Evolutionary conservation across 306 rosid species (phyloP).

Genomic region (Inga oerstediana): DNA sequence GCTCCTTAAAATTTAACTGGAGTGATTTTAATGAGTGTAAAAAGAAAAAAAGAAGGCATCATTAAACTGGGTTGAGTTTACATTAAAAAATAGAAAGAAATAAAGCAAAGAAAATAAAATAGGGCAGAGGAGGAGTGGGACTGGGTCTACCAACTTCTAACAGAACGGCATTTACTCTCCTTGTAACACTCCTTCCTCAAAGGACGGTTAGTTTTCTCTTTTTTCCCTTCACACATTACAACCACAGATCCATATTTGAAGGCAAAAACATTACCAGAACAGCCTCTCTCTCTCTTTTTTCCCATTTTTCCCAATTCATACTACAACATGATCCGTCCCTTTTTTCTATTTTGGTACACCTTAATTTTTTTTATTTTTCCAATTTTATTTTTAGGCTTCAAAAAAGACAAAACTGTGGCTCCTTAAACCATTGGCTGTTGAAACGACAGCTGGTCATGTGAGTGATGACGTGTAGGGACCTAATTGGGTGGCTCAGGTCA

Average conservation of each 20-base stretch:
- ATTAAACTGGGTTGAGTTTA: neutral
- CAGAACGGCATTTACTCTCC: conserved; percentile 58
- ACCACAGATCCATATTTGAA: conserved; percentile 68
- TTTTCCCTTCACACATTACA: conserved; percentile 41
- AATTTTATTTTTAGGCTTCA: neutral
- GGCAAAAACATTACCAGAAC: conserved; percentile 21
- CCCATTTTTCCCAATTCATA: neutral
- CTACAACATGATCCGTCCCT: neutral
- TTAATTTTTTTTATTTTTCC: neutral
- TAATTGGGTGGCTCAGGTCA: conserved; percentile 24
- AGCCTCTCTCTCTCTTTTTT: neutral
- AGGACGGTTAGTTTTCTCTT: conserved; percentile 41
- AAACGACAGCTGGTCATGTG: conserved; percentile 39
- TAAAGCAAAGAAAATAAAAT: neutral
- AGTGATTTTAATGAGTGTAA: too few relatives aligned
- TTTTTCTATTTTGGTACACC: neutral
- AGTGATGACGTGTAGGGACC: conserved; percentile 40
- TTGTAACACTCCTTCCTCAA: conserved; percentile 48
- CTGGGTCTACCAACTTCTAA: conserved; percentile 63
- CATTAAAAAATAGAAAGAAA: neutral
- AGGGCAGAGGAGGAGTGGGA: conserved; percentile 30
- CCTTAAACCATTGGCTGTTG: conserved; percentile 7
- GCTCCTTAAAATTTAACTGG: too few relatives aligned
- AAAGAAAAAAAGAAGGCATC: too few relatives aligned
- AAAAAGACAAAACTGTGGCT: conserved; percentile 10